Base-by-base conservation (phyloP, 164 flowering plant species). In the Buxus sempervirens region DNA sequence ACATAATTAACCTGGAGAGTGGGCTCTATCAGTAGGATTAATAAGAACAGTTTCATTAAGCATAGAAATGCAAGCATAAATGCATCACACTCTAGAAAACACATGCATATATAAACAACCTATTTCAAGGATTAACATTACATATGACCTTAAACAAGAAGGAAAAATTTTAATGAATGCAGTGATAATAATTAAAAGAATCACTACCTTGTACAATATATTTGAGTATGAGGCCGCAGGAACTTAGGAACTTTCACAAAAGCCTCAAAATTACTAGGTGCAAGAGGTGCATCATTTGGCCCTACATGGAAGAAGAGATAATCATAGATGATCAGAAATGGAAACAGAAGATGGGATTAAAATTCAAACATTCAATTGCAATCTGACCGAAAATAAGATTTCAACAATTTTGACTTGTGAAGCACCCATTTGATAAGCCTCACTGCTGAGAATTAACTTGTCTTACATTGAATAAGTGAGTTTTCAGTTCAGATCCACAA, bases 261-360 rank as follows among this genome's bases (percentile, higher is more conserved):
- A 53, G 97, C 87, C 76, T 95, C 97, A 75, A 95, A 95, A 60
- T 83, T 73, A 67, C 74, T 85, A 65, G 96, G 80, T 68, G 90
- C 96, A 70, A 92, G 93, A 75, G 97, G 96, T 57, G 97, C 87
- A 81, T 95, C 98, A 75, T 81, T 85, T 74, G 98, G 98, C 32
- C 98, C 98, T 95, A 72, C 74, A 82, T 23, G 66, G 60, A 73
- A 54, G 56, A 71, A 63, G 25, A 67, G 25, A 68, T 19, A n/a
- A 51, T 62, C 32, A 26, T 26, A 71, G 64, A n/a, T 22, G 38
- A 25, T n/a, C 62, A 61, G 54, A 32, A 72, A 59, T 51, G 49
- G 61, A 22, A 28, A 57, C 59, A 23, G 42, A 67, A 19, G 27
- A 58, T 58, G 21, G 26, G 51, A 23, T 24, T 21, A 14, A 24